Evolutionary conservation across 2,329 filamentous ascomycete genomes (phyloP).

Genomic region (Calonectria crousiana): DNA sequence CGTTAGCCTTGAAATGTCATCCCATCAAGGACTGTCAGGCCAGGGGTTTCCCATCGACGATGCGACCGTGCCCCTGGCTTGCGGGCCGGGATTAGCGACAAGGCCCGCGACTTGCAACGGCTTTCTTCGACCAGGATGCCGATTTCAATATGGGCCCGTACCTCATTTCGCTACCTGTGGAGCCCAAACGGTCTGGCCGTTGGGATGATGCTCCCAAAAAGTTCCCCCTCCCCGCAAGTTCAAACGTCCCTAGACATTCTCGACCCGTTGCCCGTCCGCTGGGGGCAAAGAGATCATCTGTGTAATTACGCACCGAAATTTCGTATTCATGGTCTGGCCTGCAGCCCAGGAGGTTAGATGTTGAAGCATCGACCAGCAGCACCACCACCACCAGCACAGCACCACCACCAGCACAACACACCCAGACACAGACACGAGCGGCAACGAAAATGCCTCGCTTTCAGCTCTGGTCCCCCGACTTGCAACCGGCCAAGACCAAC

Average conservation of each 20-base stretch:
- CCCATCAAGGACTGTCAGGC: neutral
- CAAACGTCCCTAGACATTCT: neutral
- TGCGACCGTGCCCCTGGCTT: neutral
- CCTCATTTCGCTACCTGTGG: slow-evolving; percentile 1
- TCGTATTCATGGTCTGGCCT: neutral
- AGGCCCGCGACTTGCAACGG: neutral
- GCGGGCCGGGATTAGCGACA: neutral
- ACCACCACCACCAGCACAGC: neutral
- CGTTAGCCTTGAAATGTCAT: neutral
- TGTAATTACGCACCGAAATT: neutral
- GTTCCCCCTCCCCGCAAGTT: neutral
- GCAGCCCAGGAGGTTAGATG: neutral
- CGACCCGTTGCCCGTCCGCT: neutral
- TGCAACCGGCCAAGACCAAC: neutral
- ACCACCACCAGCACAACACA: neutral
- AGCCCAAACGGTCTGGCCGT: neutral
- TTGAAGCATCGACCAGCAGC: neutral
- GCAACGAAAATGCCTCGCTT: neutral
- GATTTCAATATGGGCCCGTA: neutral
- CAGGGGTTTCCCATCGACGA: neutral
- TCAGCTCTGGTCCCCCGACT: neutral
- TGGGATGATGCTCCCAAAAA: neutral
- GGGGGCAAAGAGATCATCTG: neutral
- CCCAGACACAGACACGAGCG: neutral
- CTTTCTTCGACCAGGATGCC: neutral